A percentile compares a stretch with the other conserved stretches of the same genome.
Evolutionary conservation across 2,329 filamentous ascomycete species (phyloP).

Genomic region (Colletotrichum chlorophyti): DNA sequence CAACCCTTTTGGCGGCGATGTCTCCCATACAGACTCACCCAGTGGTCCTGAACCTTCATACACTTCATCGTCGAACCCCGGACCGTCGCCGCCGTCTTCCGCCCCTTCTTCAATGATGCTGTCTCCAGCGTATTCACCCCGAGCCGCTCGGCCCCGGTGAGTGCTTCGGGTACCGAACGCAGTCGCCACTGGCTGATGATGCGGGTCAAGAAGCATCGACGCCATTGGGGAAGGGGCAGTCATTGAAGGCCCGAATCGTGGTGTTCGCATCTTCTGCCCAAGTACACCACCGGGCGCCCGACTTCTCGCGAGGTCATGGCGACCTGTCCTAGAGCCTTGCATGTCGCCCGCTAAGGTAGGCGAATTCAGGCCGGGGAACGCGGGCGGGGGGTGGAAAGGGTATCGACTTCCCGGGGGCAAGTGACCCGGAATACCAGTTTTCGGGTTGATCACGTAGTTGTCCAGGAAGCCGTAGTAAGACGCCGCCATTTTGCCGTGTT

Average conservation of each 20-base stretch:
- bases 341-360: conserved; percentile 64
- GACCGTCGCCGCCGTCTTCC: conserved; percentile 52
- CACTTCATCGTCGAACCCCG: conserved; percentile 60
- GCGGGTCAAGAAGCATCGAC: conserved; percentile 76
- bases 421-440: conserved; percentile 68
- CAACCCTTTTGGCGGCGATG: conserved; percentile 56
- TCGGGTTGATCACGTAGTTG: conserved; percentile 82
- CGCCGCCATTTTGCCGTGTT: conserved; percentile 98
- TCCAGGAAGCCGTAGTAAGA: conserved; percentile 96
- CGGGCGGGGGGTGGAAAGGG: conserved; percentile 77
- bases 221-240: conserved; percentile 71
- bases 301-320: conserved; percentile 52
- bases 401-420: conserved; percentile 60
- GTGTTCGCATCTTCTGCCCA: conserved; percentile 44
- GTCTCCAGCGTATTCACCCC: conserved; percentile 53
- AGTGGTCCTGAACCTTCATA: conserved; percentile 58
- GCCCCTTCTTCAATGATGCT: conserved; percentile 63
- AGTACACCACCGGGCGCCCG: conserved; percentile 44
- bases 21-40: conserved; percentile 68
- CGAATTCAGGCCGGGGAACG: conserved; percentile 75
- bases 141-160: conserved; percentile 53
- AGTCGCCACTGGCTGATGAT: conserved; percentile 70
- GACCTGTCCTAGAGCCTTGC: conserved; percentile 55
- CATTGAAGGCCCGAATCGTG: conserved; percentile 52
- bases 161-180: conserved; percentile 51